Evolutionary conservation across 2,329 filamentous ascomycete genomes (phyloP), one percentile per base, ranked within the genome.

Genomic region (Zymoseptoria brevis): DNA sequence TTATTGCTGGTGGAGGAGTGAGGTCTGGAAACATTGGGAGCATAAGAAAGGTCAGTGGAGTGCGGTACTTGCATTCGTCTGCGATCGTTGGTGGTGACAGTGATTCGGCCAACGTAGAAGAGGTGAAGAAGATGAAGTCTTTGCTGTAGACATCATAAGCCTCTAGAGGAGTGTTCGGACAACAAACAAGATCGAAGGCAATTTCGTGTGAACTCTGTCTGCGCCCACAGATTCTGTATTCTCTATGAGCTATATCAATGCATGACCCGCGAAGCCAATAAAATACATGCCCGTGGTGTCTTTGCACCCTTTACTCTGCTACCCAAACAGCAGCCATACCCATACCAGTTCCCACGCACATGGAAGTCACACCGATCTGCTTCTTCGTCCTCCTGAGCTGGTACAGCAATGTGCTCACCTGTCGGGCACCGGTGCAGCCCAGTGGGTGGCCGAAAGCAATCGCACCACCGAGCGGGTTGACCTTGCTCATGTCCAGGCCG

Each of bases 311-410:
- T 57, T 90, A 96, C 80, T 96, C 92, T 2, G 90, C 89, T 66
- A 96, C 92, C 91, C 92, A 96, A 60, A 96, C 87, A 61, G 92
- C 90, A 59, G 91, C 92, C 90, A 96, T 96, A 56, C 93, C 93
- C 94, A 97, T 97, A 22, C 91, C 93, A 2, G 93, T 97, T 55
- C 93, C 94, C 54, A 97, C 79, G 74, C 94, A 99, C 94, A 97
- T 97, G 75, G 88, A 93, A 29, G 90, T 96, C 50, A 96, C 85
- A 55, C 94, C 94, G 62, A 97, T 79, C 82, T 88, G 89, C 81
- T 94, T 83, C 60, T 87, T 85, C 57, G 85, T 94, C 73, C 93
- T 81, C 81, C 84, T 88, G 68, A 97, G 78, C 83, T 97, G 93
- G 67, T 91, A 95, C 64, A 97, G 79, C 69, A 97, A 77, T 9